These are phyloP conservation scores for Coniosporium apollinis DNA, from an alignment of 495 filamentous ascomycete species.

Conservation along the genomic window DNA sequence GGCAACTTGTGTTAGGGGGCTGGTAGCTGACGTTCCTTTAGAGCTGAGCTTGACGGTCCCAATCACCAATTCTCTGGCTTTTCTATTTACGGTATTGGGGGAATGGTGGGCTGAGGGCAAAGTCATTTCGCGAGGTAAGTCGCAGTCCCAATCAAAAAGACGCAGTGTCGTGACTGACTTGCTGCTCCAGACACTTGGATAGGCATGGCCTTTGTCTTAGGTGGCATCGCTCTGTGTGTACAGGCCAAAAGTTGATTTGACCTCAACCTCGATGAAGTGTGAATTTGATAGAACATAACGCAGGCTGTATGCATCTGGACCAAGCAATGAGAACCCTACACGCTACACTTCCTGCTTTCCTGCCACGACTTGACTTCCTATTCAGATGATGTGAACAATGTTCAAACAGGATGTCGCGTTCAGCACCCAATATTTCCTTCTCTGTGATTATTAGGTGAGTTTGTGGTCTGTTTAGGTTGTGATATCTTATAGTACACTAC, in stretches of 20 bases:
- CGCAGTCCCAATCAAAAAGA: not conserved
- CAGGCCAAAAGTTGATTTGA: constrained; percentile 24
- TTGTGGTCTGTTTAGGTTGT: too few relatives aligned
- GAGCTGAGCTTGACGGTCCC: constrained; percentile 89
- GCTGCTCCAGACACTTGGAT: constrained; percentile 60
- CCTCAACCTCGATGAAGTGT: too few relatives aligned
- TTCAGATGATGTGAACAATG: too few relatives aligned
- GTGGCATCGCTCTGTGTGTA: constrained; percentile 79
- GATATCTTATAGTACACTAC: too few relatives aligned
- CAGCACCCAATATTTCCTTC: too few relatives aligned
- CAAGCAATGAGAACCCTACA: too few relatives aligned
- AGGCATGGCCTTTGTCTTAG: constrained; percentile 65
- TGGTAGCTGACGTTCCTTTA: constrained; percentile 16
- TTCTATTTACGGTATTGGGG: constrained; percentile 84
- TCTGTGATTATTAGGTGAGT: too few relatives aligned
- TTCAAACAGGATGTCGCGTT: too few relatives aligned
- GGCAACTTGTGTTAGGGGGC: not conserved
- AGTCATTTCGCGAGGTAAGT: constrained; percentile 58
- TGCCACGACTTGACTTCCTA: too few relatives aligned
- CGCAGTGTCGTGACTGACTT: constrained; percentile 1
- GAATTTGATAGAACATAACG: too few relatives aligned
- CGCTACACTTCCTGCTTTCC: too few relatives aligned
- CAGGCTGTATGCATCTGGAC: too few relatives aligned
- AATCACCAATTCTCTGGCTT: constrained; percentile 84
- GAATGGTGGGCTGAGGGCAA: constrained; percentile 94